Conservation (phyloP, 108 stramenopile genomes). For the Stephanodiscus triporus region DNA sequence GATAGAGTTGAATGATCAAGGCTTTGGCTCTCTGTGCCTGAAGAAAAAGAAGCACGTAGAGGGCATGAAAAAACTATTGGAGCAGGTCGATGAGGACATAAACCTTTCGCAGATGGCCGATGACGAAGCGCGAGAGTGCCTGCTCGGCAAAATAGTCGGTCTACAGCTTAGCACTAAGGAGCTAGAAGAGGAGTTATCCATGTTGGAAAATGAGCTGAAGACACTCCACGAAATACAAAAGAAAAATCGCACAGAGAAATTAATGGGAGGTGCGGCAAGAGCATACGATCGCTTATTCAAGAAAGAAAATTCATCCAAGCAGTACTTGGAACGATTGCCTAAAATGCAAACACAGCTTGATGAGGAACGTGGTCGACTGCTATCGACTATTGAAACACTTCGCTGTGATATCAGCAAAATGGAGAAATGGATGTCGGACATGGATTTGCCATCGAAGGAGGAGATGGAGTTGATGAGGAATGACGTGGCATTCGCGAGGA, state of each 20-base stretch:
- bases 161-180: constrained; percentile 13
- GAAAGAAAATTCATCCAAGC: constrained; percentile 4
- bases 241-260: constrained; percentile 10
- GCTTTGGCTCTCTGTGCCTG: background rate
- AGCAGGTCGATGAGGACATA: constrained; percentile 18
- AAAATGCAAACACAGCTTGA: constrained; percentile 9
- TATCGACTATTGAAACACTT: constrained; percentile 14
- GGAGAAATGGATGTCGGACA: background rate
- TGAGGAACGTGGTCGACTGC: constrained; percentile 9
- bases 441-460: constrained; percentile 29
- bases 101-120: constrained; percentile 14
- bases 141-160: constrained; percentile 17
- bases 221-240: constrained; percentile 14
- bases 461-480: constrained; percentile 30
- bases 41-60: constrained; percentile 10
- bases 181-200: constrained; percentile 15
- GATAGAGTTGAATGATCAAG: constrained; percentile 7
- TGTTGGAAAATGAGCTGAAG: constrained; percentile 19
- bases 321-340: constrained; percentile 14
- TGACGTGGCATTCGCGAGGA: constrained; percentile 26
- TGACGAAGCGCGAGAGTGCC: constrained; percentile 25
- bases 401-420: constrained; percentile 22
- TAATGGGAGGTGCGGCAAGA: constrained; percentile 1
- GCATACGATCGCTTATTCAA: constrained; percentile 6
- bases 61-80: constrained; percentile 10